phyloP scores from a whole-genome alignment of 768 basidiomycete species.

The Leucocoprinus sp. region DNA sequence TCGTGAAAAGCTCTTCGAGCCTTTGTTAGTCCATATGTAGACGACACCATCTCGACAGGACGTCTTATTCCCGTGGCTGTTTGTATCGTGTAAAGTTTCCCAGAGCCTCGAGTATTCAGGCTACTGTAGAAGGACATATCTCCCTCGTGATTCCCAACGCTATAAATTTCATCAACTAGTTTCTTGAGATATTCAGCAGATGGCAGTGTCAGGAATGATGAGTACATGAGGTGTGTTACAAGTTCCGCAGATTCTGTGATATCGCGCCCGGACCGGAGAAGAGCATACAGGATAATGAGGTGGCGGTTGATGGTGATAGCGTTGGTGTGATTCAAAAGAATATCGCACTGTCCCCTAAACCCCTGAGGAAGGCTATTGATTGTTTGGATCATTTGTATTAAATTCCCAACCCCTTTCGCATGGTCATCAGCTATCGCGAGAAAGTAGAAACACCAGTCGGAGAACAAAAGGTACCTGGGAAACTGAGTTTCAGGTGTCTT shows the following conservation, averaged over 20 bases:
- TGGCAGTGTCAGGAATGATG: constrained; percentile 26
- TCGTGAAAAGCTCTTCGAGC: constrained; percentile 22
- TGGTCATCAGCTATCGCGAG: constrained; percentile 15
- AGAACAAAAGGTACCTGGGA: constrained; percentile 19
- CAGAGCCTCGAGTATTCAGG: constrained; percentile 26
- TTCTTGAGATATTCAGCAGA: constrained; percentile 27
- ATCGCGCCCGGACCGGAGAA: constrained; percentile 30
- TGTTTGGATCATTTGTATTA: constrained; percentile 22
- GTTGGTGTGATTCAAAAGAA: constrained; percentile 32
- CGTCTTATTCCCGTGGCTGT: constrained; percentile 27
- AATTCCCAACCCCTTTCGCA: constrained; percentile 25
- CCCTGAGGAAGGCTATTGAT: constrained; percentile 29
- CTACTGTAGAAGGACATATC: constrained; percentile 30
- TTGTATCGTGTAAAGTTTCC: constrained; percentile 29
- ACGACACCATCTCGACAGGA: constrained; percentile 31
- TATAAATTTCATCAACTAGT: constrained; percentile 29
- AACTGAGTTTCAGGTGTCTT: constrained; percentile 26
- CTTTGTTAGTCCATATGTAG: constrained; percentile 21
- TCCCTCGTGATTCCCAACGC: constrained; percentile 21
- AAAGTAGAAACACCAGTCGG: not conserved
- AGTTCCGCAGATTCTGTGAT: constrained; percentile 35
- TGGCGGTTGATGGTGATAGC: constrained; percentile 30
- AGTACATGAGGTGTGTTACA: constrained; percentile 35
- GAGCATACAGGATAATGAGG: constrained; percentile 29
- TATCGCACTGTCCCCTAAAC: constrained; percentile 28